Percentiles rank a stretch among this genome's conserved stretches.
These are phyloP conservation scores for Sistotremastrum niveocremeum DNA, from an alignment of 768 basidiomycete genomes.

Conservation along the genomic window DNA sequence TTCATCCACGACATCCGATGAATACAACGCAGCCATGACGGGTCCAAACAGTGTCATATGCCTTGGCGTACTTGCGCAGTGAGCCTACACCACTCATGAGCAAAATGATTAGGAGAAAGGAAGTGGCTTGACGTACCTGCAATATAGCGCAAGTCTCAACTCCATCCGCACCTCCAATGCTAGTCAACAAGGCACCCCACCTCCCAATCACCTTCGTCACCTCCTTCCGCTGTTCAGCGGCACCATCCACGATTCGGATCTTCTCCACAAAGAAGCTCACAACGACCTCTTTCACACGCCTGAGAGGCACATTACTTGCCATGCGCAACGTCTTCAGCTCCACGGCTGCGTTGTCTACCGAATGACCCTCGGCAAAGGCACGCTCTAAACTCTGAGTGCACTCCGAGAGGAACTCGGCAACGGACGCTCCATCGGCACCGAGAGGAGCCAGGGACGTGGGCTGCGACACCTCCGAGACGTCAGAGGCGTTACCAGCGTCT, in stretches of 20 bases:
- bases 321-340: conserved; percentile 94
- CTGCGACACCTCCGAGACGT: conserved; percentile 19
- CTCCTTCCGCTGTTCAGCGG: conserved; percentile 45
- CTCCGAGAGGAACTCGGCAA: conserved; percentile 63
- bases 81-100: conserved; percentile 27
- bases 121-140: conserved; percentile 38
- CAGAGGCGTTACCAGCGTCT: conserved; percentile 28
- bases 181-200: conserved; percentile 77
- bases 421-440: conserved; percentile 28
- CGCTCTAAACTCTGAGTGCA: conserved; percentile 79
- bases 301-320: conserved; percentile 86
- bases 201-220: conserved; percentile 49
- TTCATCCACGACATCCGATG: conserved; percentile 84
- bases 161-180: conserved; percentile 71
- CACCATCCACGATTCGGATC: conserved; percentile 46
- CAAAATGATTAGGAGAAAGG: conserved; percentile 3
- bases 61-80: conserved; percentile 43
- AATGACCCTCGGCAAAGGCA: conserved; percentile 84
- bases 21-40: conserved; percentile 76
- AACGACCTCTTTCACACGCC: conserved; percentile 80
- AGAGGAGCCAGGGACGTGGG: conserved; percentile 24
- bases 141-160: conserved; percentile 67
- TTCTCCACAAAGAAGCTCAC: conserved; percentile 68
- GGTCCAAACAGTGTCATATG: conserved; percentile 69
- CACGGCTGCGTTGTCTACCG: conserved; percentile 83